Evolutionary conservation across 2,329 filamentous ascomycete genomes (phyloP).

Genomic region (Pseudogymnoascus pannorum): DNA sequence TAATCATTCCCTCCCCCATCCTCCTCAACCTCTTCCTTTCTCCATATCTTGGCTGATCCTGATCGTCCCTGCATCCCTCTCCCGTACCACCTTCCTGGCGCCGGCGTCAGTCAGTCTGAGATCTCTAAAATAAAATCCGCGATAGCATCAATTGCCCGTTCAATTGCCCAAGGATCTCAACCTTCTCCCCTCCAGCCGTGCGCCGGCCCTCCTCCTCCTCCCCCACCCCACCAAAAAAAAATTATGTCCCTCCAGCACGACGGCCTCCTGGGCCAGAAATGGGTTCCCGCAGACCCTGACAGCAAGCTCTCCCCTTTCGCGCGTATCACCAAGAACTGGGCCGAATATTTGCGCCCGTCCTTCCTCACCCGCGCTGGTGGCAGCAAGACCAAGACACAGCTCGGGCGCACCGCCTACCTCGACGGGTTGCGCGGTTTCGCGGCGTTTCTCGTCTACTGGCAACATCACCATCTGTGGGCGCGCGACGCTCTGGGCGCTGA

Average conservation of each 20-base stretch:
- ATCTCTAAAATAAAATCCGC: not conserved
- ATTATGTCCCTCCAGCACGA: not conserved
- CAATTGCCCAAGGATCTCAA: not conserved
- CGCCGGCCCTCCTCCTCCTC: not conserved
- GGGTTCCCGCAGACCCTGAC: not conserved
- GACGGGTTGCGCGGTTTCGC: slow-evolving; percentile 43
- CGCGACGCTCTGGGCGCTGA: slow-evolving; percentile 26
- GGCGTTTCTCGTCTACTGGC: slow-evolving; percentile 42
- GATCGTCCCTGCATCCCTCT: not conserved
- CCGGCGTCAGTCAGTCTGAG: not conserved
- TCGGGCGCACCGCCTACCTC: slow-evolving; percentile 36
- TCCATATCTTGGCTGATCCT: not conserved
- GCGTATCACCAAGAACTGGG: not conserved
- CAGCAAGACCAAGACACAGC: not conserved
- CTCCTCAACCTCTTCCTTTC: not conserved
- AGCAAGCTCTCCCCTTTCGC: not conserved
- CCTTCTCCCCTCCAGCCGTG: not conserved
- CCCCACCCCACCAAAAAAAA: not conserved
- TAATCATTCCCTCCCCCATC: not conserved
- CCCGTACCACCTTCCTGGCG: not conserved
- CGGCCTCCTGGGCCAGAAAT: slow-evolving; percentile 6
- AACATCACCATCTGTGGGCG: slow-evolving; percentile 36
- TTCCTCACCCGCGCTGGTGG: slow-evolving; percentile 2
- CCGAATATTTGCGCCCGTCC: not conserved
- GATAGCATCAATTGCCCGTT: not conserved